Percentiles rank a stretch among this genome's conserved stretches.
phyloP scores from a whole-genome alignment of 2,329 filamentous ascomycete species.

The Pseudocercospora musae region DNA sequence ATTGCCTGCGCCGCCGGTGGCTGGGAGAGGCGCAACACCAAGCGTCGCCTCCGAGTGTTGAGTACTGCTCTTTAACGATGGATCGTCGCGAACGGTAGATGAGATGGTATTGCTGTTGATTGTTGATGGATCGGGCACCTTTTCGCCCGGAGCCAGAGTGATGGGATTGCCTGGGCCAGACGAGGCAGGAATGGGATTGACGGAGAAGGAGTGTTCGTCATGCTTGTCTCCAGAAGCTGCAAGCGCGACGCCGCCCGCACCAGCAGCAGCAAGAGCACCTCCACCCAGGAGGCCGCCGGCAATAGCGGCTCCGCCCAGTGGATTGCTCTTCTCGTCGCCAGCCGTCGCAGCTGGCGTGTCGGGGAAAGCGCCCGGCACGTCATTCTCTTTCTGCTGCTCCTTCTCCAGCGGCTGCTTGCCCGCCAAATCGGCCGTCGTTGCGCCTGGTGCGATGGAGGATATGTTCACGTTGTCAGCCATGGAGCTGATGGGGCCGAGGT shows the following conservation, averaged over 20 bases:
- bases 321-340: constrained; percentile 7
- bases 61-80: constrained; percentile 47
- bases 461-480: constrained; percentile 43
- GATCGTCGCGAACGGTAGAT: constrained; percentile 62
- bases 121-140: constrained; percentile 66
- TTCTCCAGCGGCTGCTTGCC: constrained; percentile 60
- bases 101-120: constrained; percentile 69
- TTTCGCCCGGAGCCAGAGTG: constrained; percentile 72
- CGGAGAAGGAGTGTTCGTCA: constrained; percentile 46
- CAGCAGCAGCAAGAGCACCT: constrained; percentile 10
- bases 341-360: constrained; percentile 61
- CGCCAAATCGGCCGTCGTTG: constrained; percentile 69
- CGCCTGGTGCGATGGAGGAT: constrained; percentile 66
- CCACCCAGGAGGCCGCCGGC: constrained; percentile 1
- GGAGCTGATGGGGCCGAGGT: constrained; percentile 58
- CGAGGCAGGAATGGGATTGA: constrained; percentile 59
- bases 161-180: constrained; percentile 71
- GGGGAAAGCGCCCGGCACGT: constrained; percentile 66
- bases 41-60: constrained; percentile 38
- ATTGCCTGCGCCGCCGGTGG: constrained; percentile 63
- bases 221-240: constrained; percentile 11
- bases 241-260: constrained; percentile 9
- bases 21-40: constrained; percentile 56
- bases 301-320: constrained; percentile 2
- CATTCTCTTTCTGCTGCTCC: constrained; percentile 18